Percentiles rank a stretch among this genome's conserved stretches.
Conservation (phyloP, 441 rosid species). For the Erodium moschatum region DNA sequence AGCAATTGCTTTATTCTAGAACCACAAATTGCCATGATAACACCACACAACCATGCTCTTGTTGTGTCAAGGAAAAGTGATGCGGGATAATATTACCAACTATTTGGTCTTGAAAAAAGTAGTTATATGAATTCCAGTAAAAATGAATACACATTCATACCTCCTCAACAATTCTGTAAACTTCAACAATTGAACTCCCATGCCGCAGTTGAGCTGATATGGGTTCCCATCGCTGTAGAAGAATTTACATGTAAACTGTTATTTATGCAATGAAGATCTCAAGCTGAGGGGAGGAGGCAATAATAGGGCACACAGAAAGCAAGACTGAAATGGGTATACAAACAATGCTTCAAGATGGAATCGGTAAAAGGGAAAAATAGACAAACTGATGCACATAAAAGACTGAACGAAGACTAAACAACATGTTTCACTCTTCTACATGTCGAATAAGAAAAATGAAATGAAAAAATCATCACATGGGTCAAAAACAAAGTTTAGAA, state of each 20-base stretch:
- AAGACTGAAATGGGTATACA: background rate
- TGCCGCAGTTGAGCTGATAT: constrained; percentile 94
- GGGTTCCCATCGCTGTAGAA: constrained; percentile 77
- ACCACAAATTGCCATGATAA: background rate
- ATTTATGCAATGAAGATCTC: background rate
- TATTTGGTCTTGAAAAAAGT: background rate
- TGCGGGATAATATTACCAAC: background rate
- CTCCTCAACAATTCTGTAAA: constrained; percentile 94
- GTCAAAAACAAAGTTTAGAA: constrained; percentile 1
- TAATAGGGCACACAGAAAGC: background rate
- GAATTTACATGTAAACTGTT: constrained; percentile 10
- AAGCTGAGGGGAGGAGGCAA: constrained; percentile 6
- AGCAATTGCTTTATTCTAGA: constrained; percentile 1
- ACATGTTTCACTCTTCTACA: constrained; percentile 6
- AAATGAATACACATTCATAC: constrained; percentile 27
- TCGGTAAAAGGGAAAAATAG: background rate
- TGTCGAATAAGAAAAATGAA: constrained; percentile 8
- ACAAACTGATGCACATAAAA: background rate
- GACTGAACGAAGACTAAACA: constrained; percentile 7
- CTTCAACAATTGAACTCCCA: constrained; percentile 94
- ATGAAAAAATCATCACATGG: background rate
- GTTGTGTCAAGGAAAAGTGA: background rate
- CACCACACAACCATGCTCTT: background rate
- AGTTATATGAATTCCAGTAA: constrained; percentile 3
- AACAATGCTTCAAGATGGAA: background rate